Evolutionary conservation across 179 eudicot genomes (phyloP), one percentile per base, ranked within the genome.

Genomic region (Monotropa hypopitys): DNA sequence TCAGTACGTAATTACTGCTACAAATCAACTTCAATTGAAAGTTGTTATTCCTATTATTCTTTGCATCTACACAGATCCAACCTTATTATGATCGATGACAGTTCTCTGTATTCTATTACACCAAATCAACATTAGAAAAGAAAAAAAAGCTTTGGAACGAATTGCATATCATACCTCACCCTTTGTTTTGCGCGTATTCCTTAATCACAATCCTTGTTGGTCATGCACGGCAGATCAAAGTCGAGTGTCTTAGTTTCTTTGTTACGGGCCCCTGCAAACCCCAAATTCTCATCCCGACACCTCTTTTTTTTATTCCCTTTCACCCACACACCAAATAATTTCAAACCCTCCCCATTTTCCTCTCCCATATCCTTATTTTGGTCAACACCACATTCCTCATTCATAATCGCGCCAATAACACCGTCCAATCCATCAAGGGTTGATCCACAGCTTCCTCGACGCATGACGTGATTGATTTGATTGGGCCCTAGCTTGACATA

Each of bases 241-340:
- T 81, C 83, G 50, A 51, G 80, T 0, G 56, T 77, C 42, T 85
- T 82, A 79, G 83, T 73, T 72, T 83, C 87, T 73, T 86, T 86
- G 61, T 59, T 16, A 43, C 71, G 77, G 49, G 76, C 54, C 85
- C 82, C 86, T 16, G 49, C 47, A 33, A 54, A 47, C 21, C 72
- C 81, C 26, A 62, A 43, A 35, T 80, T 80, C 23, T 80, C 88
- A 42, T 76, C 86, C 61, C 66, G 81, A 6, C 83, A 83, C 83
- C 93, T 85, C 83, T 90, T 90, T 70, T 84, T 87, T 35, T 86
- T 82, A 47, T 81, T 70, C 11, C 72, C 70, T 73, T 88, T 86
- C 89, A 94, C 80, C 94, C 89, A 81, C 63, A 94, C 97, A 85
- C 98, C 98, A 61, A 94, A 94, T 83, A 94, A 70, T 71, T 88